Percentiles rank a stretch among this genome's conserved stretches.
phyloP scores from a whole-genome alignment of 768 basidiomycete species.

The Termitomyces bulborhizus region DNA sequence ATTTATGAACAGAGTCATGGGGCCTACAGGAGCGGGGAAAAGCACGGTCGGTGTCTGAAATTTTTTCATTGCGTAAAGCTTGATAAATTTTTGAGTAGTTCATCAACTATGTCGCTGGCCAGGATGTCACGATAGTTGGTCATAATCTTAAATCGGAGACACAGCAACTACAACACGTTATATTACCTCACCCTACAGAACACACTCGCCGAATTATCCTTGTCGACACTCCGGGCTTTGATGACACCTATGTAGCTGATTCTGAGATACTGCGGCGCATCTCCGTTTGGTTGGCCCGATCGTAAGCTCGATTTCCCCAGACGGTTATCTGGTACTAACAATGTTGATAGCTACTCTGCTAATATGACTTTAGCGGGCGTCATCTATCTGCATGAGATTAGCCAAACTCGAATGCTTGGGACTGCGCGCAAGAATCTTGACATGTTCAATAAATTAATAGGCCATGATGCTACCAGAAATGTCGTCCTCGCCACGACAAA shows the following conservation, averaged over 20 bases:
- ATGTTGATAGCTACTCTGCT: slow-evolving; percentile 5
- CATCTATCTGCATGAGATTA: slow-evolving; percentile 15
- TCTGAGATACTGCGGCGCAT: slow-evolving; percentile 9
- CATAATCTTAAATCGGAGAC: slow-evolving; percentile 11
- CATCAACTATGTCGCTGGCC: slow-evolving; percentile 7
- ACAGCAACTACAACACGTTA: slow-evolving; percentile 8
- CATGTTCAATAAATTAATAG: slow-evolving; percentile 13
- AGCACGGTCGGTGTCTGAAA: slow-evolving; percentile 4
- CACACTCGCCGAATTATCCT: slow-evolving; percentile 6
- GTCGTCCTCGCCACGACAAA: slow-evolving; percentile 15
- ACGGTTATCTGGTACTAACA: neutral
- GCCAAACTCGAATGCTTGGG: slow-evolving; percentile 15
- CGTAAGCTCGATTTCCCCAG: neutral
- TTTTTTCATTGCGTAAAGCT: neutral
- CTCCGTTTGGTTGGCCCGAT: slow-evolving; percentile 9
- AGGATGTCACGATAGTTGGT: slow-evolving; percentile 1
- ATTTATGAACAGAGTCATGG: slow-evolving; percentile 4
- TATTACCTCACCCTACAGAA: slow-evolving; percentile 7
- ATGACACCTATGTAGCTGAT: slow-evolving; percentile 10
- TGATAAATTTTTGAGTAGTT: slow-evolving; percentile 1
- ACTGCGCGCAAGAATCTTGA: slow-evolving; percentile 17
- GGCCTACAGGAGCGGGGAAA: slow-evolving; percentile 10
- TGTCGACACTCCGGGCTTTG: slow-evolving; percentile 12
- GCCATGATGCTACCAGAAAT: slow-evolving; percentile 9
- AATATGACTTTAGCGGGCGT: slow-evolving; percentile 13